A percentile compares a stretch with the other conserved stretches of the same genome.
phyloP scores from a whole-genome alignment of 2,329 filamentous ascomycete genomes.

The Anthostomella pinea region DNA sequence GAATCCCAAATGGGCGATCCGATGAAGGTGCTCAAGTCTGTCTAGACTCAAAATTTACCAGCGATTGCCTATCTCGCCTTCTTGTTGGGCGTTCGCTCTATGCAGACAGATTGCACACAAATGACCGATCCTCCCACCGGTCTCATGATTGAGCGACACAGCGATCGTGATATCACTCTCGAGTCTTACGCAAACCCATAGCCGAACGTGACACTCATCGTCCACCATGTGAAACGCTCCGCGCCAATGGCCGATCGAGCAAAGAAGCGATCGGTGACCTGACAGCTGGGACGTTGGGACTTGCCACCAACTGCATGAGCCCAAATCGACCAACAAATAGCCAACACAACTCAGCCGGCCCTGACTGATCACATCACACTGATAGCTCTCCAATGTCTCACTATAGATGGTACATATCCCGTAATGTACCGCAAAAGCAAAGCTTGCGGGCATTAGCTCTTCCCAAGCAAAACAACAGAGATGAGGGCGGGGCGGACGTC shows the following conservation, averaged over 20 bases:
- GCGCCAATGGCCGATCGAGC: neutral
- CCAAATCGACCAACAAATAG: constrained; percentile 3
- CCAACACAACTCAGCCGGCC: neutral
- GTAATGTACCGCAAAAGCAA: constrained; percentile 10
- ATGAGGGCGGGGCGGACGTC: constrained; percentile 10
- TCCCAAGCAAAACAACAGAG: constrained; percentile 17
- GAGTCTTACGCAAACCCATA: constrained; percentile 2
- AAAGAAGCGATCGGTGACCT: neutral
- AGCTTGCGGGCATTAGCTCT: constrained; percentile 11
- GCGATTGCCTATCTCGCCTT: no score
- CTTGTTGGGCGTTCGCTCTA: no score
- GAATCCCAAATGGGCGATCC: no score
- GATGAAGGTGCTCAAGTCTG: no score
- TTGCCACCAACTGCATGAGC: neutral
- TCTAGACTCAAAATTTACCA: no score
- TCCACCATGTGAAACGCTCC: neutral
- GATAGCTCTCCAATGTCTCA: neutral
- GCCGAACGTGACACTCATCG: neutral
- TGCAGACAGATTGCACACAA: no score
- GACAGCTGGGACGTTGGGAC: neutral
- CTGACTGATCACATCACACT: neutral
- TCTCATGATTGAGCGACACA: neutral
- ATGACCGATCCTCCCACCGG: neutral
- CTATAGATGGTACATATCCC: neutral
- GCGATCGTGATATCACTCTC: neutral